Base-by-base conservation (phyloP, 2,329 filamentous ascomycete genomes). In the Atkinsonella hypoxylon region DNA sequence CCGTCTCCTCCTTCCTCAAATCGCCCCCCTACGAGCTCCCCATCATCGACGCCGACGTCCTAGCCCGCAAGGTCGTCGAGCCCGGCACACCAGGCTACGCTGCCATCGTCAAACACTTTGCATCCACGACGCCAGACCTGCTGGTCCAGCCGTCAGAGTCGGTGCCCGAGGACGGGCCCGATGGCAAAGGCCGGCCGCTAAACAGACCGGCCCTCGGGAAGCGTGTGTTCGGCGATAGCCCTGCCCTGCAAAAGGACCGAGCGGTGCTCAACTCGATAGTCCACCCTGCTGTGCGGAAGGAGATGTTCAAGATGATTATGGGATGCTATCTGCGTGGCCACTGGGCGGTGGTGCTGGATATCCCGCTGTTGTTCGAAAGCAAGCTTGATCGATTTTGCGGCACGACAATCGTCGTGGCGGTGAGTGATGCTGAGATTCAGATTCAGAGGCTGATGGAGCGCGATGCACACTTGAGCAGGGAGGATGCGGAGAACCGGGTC, bases 41-140 rank as follows among this genome's bases (percentile, higher is more conserved):
- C 61, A 78, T 98, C 59, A 84, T 98, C 71, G 93, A 98, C 64
- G 91, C 93, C 64, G 93, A 98, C 71, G 71, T 94, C 51, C 78
- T 97, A 54, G 91, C 93, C 45, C 89, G 91, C 59, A 79, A 93
- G 66, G 93, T 97, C 53, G 91, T 98, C 65, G 89, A 95, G 66
- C 93, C 93, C 1, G 93, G 93, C 30, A 95, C 88, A 6, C 64
- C 77, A 12, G 91, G 86, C 58, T 96, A 97, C 74, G 72, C 78
- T 47, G 81, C 84, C 54, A 95, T 98, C 57, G 78, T 97, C 40
- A 69, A 76, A 18, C 75, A 95, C 68, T 98, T 98, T 66, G 78
- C 77, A 1, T 77, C 88, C 30, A 86, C 79, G 4, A 96, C 90
- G 0, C 89, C 91, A 0, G 89, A 96, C 53, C 79, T 98, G 0